Evolutionary conservation across 345 rosid genomes (phyloP).

Genomic region (Linum tenue): DNA sequence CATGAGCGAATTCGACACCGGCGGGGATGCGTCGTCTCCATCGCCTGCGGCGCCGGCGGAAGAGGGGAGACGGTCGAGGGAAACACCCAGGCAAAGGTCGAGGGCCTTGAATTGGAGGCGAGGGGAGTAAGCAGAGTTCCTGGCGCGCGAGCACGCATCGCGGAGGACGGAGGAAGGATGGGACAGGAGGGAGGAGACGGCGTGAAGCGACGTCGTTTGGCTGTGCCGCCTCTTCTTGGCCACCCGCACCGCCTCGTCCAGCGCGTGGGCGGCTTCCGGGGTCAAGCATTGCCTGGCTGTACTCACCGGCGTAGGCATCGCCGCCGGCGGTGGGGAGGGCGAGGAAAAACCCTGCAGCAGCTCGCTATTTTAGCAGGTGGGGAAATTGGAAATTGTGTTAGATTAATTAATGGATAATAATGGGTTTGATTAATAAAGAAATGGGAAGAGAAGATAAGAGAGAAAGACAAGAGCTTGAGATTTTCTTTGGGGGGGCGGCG

Average conservation of each 20-base stretch:
- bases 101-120: conserved; percentile 79
- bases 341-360: neutral
- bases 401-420: too few species aligned
- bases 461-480: too few species aligned
- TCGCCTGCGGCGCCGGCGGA: conserved; percentile 38
- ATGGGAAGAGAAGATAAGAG: too few species aligned
- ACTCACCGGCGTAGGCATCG: conserved; percentile 85
- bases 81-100: conserved; percentile 73
- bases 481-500: too few species aligned
- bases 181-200: conserved; percentile 64
- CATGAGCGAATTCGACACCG: conserved; percentile 88
- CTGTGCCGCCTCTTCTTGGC: conserved; percentile 64
- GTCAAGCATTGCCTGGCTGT: conserved; percentile 85
- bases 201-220: conserved; percentile 90
- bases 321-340: conserved; percentile 28
- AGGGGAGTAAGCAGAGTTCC: conserved; percentile 56
- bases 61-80: conserved; percentile 78
- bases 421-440: too few species aligned
- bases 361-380: neutral
- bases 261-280: conserved; percentile 60
- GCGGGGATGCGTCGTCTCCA: conserved; percentile 18
- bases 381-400: too few species aligned
- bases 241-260: conserved; percentile 69
- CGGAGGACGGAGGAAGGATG: conserved; percentile 60
- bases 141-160: conserved; percentile 68